Evolutionary conservation across 179 eudicot genomes (phyloP).

Genomic region (Beta corolliflora): DNA sequence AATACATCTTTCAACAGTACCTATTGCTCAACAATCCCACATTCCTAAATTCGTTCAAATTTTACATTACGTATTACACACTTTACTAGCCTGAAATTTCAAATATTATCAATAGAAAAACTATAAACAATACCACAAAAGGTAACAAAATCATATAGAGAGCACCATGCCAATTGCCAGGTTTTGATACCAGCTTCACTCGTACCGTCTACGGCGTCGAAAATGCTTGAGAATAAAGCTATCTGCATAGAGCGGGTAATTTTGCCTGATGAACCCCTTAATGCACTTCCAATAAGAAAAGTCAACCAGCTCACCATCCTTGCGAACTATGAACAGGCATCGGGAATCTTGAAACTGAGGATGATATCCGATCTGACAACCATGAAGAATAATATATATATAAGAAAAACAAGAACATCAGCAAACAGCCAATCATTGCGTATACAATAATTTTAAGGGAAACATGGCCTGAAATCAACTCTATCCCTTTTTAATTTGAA

Average conservation of each 20-base stretch:
- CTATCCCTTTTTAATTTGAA: not conserved
- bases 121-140: constrained; percentile 1
- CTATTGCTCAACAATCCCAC: not conserved
- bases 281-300: constrained; percentile 97
- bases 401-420: not conserved
- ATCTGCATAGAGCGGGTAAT: constrained; percentile 85
- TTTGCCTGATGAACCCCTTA: constrained; percentile 74
- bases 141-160: constrained; percentile 10
- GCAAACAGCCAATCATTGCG: not conserved
- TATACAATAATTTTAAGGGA: not conserved
- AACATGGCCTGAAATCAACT: not conserved
- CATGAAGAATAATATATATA: not conserved
- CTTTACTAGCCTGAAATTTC: not conserved
- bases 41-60: not conserved
- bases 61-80: constrained; percentile 6
- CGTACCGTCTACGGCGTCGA: constrained; percentile 49
- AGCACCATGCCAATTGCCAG: not conserved
- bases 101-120: constrained; percentile 8
- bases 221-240: constrained; percentile 86
- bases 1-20: not conserved
- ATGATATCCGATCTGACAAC: constrained; percentile 78
- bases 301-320: constrained; percentile 74
- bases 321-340: constrained; percentile 86
- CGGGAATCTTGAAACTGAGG: constrained; percentile 80
- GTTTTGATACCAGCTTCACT: constrained; percentile 16